Evolutionary conservation across 371 early-diverging fungal species (phyloP).

Genomic region (Sporodiniella umbellata): DNA sequence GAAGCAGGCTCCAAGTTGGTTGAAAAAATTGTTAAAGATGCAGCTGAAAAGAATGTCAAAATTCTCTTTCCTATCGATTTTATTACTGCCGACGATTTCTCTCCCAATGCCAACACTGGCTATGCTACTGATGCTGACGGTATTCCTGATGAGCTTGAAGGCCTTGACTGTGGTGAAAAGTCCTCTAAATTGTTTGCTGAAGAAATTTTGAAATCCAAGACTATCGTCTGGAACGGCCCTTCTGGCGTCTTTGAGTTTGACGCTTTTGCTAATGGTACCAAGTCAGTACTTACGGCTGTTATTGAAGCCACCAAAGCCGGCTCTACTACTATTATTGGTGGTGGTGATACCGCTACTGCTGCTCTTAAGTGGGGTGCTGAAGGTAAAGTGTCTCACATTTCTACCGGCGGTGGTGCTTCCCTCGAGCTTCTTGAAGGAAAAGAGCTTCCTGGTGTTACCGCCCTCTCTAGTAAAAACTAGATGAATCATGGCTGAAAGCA

Average conservation of each 20-base stretch:
- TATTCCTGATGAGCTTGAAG: constrained; percentile 88
- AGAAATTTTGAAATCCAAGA: constrained; percentile 78
- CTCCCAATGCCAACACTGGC: constrained; percentile 74
- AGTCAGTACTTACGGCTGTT: constrained; percentile 80
- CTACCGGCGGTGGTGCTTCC: constrained; percentile 98
- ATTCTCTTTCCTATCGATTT: constrained; percentile 92
- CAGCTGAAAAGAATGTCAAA: constrained; percentile 84
- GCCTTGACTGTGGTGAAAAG: constrained; percentile 92
- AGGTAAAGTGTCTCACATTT: constrained; percentile 91
- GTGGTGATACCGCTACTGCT: constrained; percentile 99
- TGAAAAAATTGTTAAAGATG: constrained; percentile 76
- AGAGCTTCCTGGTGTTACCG: constrained; percentile 87
- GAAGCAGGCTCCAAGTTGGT: constrained; percentile 86
- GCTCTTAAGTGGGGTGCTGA: constrained; percentile 86
- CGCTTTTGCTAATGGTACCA: constrained; percentile 91
- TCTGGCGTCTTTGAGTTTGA: constrained; percentile 98
- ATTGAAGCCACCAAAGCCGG: constrained; percentile 80
- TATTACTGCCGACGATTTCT: constrained; percentile 85
- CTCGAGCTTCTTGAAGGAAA: constrained; percentile 95
- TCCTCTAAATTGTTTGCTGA: constrained; percentile 73
- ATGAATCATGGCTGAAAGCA: too few relatives aligned
- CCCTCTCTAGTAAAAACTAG: constrained; percentile 67
- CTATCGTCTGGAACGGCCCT: constrained; percentile 99
- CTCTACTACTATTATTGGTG: constrained; percentile 71
- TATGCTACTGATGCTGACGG: constrained; percentile 86